phyloP scores from a whole-genome alignment of 345 rosid species.

The Gossypium thurberi region DNA sequence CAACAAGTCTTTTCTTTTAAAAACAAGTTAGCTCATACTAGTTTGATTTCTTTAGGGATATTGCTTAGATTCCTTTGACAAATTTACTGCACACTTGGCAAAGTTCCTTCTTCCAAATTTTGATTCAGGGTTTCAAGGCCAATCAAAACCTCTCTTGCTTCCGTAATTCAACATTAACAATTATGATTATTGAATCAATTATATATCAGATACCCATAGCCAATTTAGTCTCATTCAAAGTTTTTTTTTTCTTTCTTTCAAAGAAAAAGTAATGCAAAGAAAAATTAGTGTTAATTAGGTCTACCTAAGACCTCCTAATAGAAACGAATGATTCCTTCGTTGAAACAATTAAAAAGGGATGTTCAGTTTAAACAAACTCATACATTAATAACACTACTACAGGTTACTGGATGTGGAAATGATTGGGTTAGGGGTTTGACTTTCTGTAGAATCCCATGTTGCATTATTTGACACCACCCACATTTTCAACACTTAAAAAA shows the following conservation, averaged over 20 bases:
- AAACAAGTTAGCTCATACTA: background rate
- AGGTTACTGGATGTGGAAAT: background rate
- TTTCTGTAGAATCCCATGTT: constrained; percentile 1
- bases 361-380: background rate
- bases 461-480: constrained; percentile 4
- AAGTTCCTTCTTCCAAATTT: background rate
- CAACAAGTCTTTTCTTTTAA: background rate
- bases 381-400: background rate
- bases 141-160: background rate
- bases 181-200: background rate
- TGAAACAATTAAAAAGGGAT: background rate
- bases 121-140: background rate
- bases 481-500: background rate
- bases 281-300: background rate
- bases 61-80: background rate
- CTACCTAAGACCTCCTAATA: background rate
- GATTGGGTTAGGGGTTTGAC: constrained; percentile 4
- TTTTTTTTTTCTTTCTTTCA: too few relatives aligned
- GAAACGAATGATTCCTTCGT: background rate
- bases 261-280: background rate
- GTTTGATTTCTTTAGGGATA: background rate
- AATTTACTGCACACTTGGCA: background rate
- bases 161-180: background rate
- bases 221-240: background rate
- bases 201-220: background rate